These are phyloP conservation scores for Russula vinacea DNA, from an alignment of 768 basidiomycete genomes.

Conservation along the genomic window DNA sequence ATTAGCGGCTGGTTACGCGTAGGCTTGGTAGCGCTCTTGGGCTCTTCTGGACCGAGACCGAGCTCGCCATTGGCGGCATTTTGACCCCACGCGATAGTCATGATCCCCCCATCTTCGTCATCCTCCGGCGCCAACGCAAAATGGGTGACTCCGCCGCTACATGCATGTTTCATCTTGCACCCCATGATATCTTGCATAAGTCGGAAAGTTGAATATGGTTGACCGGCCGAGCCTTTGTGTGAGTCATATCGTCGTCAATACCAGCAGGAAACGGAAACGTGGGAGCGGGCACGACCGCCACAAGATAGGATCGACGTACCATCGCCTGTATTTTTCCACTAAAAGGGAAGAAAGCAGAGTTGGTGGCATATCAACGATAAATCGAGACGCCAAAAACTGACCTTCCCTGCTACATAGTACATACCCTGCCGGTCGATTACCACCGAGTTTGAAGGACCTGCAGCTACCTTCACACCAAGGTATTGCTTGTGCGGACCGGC, in stretches of 20 bases:
- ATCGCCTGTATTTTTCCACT: constrained; percentile 97
- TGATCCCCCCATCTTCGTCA: constrained; percentile 59
- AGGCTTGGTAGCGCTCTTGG: constrained; percentile 86
- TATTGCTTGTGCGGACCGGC: constrained; percentile 63
- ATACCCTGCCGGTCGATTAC: constrained; percentile 82
- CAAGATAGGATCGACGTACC: constrained; percentile 44
- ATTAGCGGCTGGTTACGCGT: constrained; percentile 62
- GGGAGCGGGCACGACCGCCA: not conserved
- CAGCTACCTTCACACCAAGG: constrained; percentile 60
- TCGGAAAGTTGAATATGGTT: constrained; percentile 84
- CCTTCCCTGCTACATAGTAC: constrained; percentile 86
- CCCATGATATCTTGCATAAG: constrained; percentile 86
- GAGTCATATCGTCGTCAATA: constrained; percentile 7
- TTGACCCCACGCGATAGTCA: constrained; percentile 86
- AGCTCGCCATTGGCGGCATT: constrained; percentile 88
- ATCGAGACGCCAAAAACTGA: constrained; percentile 30
- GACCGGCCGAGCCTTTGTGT: constrained; percentile 77
- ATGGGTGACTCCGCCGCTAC: constrained; percentile 86
- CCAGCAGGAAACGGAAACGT: not conserved
- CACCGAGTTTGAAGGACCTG: constrained; percentile 82
- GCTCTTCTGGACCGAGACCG: constrained; percentile 72
- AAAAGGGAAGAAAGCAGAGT: constrained; percentile 16
- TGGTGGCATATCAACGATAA: not conserved
- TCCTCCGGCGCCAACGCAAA: constrained; percentile 78
- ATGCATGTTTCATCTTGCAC: constrained; percentile 67